phyloP scores from a whole-genome alignment of 2,329 filamentous ascomycete species.

The Neofusicoccum sp. region DNA sequence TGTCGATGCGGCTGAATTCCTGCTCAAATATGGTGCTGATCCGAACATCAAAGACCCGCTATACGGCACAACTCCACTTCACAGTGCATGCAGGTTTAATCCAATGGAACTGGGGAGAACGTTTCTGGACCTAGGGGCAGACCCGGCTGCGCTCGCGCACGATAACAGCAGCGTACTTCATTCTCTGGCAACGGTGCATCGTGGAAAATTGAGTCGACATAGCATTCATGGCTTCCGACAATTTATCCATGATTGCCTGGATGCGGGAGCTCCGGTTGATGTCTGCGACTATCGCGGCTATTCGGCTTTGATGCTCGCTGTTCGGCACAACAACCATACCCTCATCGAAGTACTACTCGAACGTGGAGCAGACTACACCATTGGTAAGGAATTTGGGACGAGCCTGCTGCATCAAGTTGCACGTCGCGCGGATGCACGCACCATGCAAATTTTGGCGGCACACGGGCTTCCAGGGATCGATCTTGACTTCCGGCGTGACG shows the following conservation, averaged over 20 bases:
- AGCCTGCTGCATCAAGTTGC: background rate
- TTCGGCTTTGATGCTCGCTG: background rate
- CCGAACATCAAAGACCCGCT: background rate
- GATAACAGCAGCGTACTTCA: background rate
- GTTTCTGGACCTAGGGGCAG: background rate
- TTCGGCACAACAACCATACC: background rate
- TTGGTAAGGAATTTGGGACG: background rate
- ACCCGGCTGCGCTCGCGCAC: background rate
- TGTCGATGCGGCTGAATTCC: background rate
- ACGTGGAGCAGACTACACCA: background rate
- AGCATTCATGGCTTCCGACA: background rate
- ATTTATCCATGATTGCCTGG: background rate
- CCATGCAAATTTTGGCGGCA: background rate
- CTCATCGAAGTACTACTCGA: background rate
- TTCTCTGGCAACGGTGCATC: no score
- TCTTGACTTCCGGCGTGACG: background rate
- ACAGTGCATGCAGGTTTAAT: background rate
- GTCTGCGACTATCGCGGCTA: background rate
- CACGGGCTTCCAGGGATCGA: slow-evolving; percentile 5
- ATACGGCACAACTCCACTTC: background rate
- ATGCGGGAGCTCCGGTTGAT: background rate
- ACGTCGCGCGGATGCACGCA: background rate
- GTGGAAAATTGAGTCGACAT: background rate
- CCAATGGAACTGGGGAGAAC: background rate
- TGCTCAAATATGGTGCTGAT: slow-evolving; percentile 2